Evolutionary conservation across 2,329 filamentous ascomycete genomes (phyloP).

Genomic region (Claviceps quebecensis): DNA sequence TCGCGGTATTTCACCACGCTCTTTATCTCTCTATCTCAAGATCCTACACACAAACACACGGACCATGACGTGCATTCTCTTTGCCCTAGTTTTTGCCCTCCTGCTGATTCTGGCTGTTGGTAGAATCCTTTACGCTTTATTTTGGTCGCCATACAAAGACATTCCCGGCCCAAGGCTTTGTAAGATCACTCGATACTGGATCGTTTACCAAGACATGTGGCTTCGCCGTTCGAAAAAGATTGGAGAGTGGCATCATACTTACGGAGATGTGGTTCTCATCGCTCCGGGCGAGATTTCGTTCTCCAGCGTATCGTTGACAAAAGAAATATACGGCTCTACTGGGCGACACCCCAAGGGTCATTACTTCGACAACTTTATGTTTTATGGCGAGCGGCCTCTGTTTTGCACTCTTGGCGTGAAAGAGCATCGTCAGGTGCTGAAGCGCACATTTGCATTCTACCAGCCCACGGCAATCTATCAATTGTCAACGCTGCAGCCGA

Average conservation of each 20-base stretch:
- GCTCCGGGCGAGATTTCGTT: constrained; percentile 5
- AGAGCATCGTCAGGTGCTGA: constrained; percentile 4
- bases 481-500: not conserved
- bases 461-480: constrained; percentile 2
- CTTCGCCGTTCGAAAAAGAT: constrained; percentile 1
- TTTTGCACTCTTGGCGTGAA: constrained; percentile 2
- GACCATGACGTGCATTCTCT: not conserved
- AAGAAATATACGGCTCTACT: constrained; percentile 4
- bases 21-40: no score
- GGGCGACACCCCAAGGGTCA: constrained; percentile 4
- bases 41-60: not conserved
- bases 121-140: constrained; percentile 2
- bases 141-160: constrained; percentile 1
- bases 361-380: constrained; percentile 4
- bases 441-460: constrained; percentile 3
- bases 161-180: constrained; percentile 3
- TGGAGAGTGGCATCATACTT: constrained; percentile 3
- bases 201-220: constrained; percentile 3
- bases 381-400: constrained; percentile 2
- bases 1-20: not conserved
- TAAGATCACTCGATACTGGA: constrained; percentile 4
- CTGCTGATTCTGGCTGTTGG: not conserved
- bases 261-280: constrained; percentile 3
- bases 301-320: constrained; percentile 1
- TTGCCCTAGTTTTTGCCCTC: not conserved